phyloP scores from a whole-genome alignment of 2,329 filamentous ascomycete genomes.

The Periconia macrospinosa region DNA sequence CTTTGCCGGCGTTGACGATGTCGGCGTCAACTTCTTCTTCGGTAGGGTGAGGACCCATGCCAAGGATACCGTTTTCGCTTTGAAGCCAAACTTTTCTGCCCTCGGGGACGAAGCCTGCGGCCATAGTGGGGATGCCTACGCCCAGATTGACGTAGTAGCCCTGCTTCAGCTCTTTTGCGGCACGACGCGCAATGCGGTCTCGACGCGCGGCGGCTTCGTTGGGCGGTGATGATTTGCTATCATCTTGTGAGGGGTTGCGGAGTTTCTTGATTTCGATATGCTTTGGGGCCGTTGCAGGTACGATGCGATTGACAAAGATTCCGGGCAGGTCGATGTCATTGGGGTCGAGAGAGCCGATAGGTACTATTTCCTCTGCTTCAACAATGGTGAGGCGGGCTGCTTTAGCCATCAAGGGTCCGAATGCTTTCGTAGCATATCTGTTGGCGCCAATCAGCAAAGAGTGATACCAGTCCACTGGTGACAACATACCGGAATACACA shows the following conservation, averaged over 20 bases:
- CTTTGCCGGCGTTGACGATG: conserved; percentile 90
- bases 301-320: conserved; percentile 88
- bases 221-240: conserved; percentile 8
- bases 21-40: conserved; percentile 79
- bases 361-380: conserved; percentile 92
- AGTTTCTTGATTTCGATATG: conserved; percentile 65
- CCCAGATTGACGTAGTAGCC: conserved; percentile 93
- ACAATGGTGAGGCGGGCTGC: conserved; percentile 91
- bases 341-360: conserved; percentile 81
- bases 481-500: conserved; percentile 62
- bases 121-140: conserved; percentile 91
- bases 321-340: conserved; percentile 84
- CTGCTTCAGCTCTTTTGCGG: conserved; percentile 91
- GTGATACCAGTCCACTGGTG: neutral
- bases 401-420: conserved; percentile 68
- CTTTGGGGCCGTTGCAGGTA: conserved; percentile 77
- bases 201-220: conserved; percentile 46
- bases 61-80: conserved; percentile 55
- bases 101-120: conserved; percentile 71
- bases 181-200: conserved; percentile 79
- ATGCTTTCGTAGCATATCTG: conserved; percentile 43
- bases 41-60: conserved; percentile 48
- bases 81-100: conserved; percentile 62
- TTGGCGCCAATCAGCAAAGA: neutral
- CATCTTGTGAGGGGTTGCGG: conserved; percentile 18